Conservation (phyloP, 2,329 filamentous ascomycete genomes). For the Colletotrichum somersetense region DNA sequence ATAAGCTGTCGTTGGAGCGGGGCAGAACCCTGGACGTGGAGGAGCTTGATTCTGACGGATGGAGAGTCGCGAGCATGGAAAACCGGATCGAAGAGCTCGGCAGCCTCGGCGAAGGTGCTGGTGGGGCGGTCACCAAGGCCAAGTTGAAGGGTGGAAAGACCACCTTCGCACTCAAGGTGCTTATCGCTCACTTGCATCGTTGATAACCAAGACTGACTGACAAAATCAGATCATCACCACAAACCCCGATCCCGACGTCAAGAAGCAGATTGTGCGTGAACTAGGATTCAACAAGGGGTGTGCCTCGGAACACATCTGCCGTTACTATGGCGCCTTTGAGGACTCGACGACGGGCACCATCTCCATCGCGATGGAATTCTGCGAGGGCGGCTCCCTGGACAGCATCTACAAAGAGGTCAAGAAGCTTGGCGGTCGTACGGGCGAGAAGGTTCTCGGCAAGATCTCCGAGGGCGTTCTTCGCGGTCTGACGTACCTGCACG, state of each 20-base stretch:
- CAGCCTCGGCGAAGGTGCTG: constrained; percentile 92
- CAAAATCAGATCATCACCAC: constrained; percentile 88
- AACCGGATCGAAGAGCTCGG: constrained; percentile 90
- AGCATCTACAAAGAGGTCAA: constrained; percentile 98
- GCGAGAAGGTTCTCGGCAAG: constrained; percentile 97
- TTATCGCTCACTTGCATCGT: constrained; percentile 40
- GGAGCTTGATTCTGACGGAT: constrained; percentile 93
- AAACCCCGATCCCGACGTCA: constrained; percentile 96
- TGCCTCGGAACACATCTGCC: constrained; percentile 94
- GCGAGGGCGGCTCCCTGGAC: constrained; percentile 94
- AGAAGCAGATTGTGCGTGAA: constrained; percentile 97
- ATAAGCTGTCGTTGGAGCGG: constrained; percentile 84
- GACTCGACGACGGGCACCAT: constrained; percentile 97
- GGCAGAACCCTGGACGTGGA: constrained; percentile 90
- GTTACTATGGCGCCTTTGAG: constrained; percentile 97
- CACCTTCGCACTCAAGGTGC: constrained; percentile 94
- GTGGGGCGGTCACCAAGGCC: constrained; percentile 93
- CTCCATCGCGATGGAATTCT: constrained; percentile 99
- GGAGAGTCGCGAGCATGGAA: constrained; percentile 92
- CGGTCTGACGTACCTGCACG: constrained; percentile 94
- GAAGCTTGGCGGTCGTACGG: constrained; percentile 91
- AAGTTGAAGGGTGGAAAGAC: constrained; percentile 92
- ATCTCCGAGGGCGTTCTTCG: constrained; percentile 95
- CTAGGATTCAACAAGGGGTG: constrained; percentile 98
- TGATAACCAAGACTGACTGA: constrained; percentile 7